A percentile compares a stretch with the other conserved stretches of the same genome.
These are phyloP conservation scores for Schizosaccharomyces cryophilus DNA, from an alignment of 805 yeast species.

Conservation along the genomic window DNA sequence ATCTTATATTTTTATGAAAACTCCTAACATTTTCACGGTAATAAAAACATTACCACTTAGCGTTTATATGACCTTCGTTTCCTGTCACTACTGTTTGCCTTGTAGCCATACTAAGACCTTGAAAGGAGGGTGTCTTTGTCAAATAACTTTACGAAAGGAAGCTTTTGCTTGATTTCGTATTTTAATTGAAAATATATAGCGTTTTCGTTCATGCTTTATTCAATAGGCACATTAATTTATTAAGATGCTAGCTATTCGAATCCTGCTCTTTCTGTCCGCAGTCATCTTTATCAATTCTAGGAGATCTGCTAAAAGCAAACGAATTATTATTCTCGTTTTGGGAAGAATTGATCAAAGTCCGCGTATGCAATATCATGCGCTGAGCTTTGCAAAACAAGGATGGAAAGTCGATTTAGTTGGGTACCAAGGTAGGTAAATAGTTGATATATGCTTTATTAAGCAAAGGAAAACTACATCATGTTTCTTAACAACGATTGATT, in stretches of 20 bases:
- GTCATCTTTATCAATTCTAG: background rate
- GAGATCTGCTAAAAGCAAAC: slow-evolving; percentile 13
- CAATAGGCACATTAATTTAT: no score
- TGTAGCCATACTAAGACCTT: no score
- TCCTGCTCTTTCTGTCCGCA: background rate
- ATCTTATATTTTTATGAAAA: no score
- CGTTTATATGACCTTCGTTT: no score
- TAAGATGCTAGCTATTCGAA: background rate
- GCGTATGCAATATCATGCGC: slow-evolving; percentile 75
- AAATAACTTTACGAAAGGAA: no score
- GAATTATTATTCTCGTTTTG: slow-evolving; percentile 55
- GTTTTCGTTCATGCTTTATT: no score
- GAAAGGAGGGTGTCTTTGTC: no score
- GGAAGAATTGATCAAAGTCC: slow-evolving; percentile 95
- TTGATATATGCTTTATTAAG: background rate
- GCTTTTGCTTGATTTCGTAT: no score
- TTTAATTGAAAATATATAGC: no score
- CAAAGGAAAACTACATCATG: background rate
- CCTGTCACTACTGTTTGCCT: no score
- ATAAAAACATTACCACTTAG: no score
- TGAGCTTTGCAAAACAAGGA: slow-evolving; percentile 41
- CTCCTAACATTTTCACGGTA: no score
- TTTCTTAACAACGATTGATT: background rate
- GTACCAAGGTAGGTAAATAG: slow-evolving; percentile 18
- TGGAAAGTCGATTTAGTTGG: slow-evolving; percentile 70